These are phyloP conservation scores for Penicillium silybi DNA, from an alignment of 495 filamentous ascomycete species.

Conservation along the genomic window DNA sequence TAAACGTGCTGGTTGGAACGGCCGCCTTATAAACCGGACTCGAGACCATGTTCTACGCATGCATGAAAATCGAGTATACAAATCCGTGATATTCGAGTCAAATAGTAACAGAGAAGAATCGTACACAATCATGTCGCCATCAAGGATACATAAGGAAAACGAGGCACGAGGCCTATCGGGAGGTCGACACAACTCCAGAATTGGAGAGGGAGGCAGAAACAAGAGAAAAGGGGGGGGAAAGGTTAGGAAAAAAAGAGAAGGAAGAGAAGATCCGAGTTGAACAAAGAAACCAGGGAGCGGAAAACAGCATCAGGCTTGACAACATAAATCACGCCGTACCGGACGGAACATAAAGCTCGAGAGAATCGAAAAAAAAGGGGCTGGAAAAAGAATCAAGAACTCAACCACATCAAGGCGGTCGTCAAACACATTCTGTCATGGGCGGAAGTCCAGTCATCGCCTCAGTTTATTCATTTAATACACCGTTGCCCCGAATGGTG, in stretches of 20 bases:
- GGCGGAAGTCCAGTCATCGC: constrained; percentile 10
- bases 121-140: constrained; percentile 28
- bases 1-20: constrained; percentile 1
- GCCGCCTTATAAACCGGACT: not conserved
- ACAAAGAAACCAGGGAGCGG: constrained; percentile 6
- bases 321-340: constrained; percentile 24
- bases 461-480: constrained; percentile 26
- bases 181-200: constrained; percentile 19
- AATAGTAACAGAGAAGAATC: constrained; percentile 21
- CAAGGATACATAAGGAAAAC: constrained; percentile 21
- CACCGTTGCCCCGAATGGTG: constrained; percentile 45
- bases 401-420: constrained; percentile 17
- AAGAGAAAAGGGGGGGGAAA: constrained; percentile 3
- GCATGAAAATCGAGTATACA: not conserved
- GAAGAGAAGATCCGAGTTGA: constrained; percentile 6
- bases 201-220: constrained; percentile 9
- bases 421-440: constrained; percentile 13
- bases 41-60: not conserved
- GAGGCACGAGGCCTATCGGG: constrained; percentile 1
- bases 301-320: constrained; percentile 17
- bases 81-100: constrained; percentile 8
- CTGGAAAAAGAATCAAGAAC: constrained; percentile 13
- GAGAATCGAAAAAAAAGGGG: constrained; percentile 6
- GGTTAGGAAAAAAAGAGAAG: constrained; percentile 10
- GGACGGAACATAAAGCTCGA: constrained; percentile 22